Conservation (phyloP, 768 basidiomycete genomes). For the Rhodosporidiobolus sp. region DNA sequence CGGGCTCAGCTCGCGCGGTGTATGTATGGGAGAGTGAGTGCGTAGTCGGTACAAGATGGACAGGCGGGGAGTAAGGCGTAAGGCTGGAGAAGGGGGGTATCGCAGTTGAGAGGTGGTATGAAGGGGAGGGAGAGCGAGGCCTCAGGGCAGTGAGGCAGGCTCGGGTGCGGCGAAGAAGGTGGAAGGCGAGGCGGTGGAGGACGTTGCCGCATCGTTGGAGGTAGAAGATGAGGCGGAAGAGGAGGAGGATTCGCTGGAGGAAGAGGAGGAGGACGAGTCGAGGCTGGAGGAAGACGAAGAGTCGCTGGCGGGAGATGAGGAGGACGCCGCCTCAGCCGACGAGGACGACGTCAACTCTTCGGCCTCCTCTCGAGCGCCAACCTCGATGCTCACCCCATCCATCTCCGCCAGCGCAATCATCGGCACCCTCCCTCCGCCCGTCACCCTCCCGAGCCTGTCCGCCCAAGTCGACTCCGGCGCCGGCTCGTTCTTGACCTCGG, state of each 20-base stretch:
- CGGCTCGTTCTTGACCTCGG: not conserved
- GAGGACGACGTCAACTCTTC: not conserved
- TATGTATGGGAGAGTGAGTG: not conserved
- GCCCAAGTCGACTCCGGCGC: not conserved
- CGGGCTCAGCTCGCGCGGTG: not conserved
- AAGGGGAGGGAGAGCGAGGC: too few species aligned
- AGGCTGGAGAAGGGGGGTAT: too few species aligned
- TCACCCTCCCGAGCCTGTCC: not conserved
- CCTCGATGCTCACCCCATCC: constrained; percentile 24
- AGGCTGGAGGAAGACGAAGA: not conserved
- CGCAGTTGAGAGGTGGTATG: too few species aligned
- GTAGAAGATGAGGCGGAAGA: not conserved
- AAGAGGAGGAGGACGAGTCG: not conserved
- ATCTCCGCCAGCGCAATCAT: constrained; percentile 22
- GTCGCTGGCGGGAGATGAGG: not conserved
- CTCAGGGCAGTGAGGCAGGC: too few species aligned
- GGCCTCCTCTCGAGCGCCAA: not conserved
- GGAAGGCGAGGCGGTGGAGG: not conserved
- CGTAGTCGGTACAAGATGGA: too few species aligned
- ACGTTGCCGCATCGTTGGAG: too few species aligned
- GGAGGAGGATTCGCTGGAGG: not conserved
- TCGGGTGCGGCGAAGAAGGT: not conserved
- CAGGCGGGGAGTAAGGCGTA: not conserved
- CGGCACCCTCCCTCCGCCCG: constrained; percentile 16
- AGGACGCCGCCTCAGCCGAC: not conserved